Percentiles rank a stretch among this genome's conserved stretches.
These are phyloP conservation scores for Fusarium poae DNA, from an alignment of 2,329 filamentous ascomycete species.

Conservation along the genomic window DNA sequence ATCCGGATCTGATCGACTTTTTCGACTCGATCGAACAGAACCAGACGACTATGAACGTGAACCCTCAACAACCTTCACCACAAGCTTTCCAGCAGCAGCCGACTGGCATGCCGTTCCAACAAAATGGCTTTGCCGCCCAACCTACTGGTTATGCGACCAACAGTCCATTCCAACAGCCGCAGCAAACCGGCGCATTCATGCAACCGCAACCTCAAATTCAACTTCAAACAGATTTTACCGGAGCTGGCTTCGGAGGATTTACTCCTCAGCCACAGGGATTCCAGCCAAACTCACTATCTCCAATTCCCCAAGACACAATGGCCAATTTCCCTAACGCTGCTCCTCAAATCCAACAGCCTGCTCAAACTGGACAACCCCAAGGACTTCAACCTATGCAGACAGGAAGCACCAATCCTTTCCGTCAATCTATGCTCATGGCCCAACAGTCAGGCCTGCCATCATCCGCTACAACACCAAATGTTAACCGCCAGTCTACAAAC, in stretches of 20 bases:
- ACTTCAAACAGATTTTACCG: conserved; percentile 68
- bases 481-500: conserved; percentile 79
- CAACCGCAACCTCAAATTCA: conserved; percentile 55
- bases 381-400: conserved; percentile 48
- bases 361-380: conserved; percentile 42
- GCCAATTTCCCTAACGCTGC: conserved; percentile 53
- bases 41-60: conserved; percentile 75
- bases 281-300: conserved; percentile 64
- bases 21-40: conserved; percentile 94
- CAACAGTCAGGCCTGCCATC: conserved; percentile 66
- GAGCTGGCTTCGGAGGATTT: conserved; percentile 87
- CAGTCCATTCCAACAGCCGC: conserved; percentile 55
- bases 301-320: conserved; percentile 69
- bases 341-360: conserved; percentile 39
- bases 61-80: conserved; percentile 53
- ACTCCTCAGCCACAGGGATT: conserved; percentile 71
- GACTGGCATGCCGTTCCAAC: conserved; percentile 45
- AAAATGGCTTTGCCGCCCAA: conserved; percentile 51
- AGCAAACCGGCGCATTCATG: conserved; percentile 39
- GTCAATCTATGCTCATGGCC: conserved; percentile 84
- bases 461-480: conserved; percentile 58
- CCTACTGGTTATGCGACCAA: conserved; percentile 49
- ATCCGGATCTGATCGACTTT: conserved; percentile 89
- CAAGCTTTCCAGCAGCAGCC: conserved; percentile 53
- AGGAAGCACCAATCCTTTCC: conserved; percentile 87